Conservation (phyloP, 1,139 yeast genomes). For the Kodamaea suecica region DNA sequence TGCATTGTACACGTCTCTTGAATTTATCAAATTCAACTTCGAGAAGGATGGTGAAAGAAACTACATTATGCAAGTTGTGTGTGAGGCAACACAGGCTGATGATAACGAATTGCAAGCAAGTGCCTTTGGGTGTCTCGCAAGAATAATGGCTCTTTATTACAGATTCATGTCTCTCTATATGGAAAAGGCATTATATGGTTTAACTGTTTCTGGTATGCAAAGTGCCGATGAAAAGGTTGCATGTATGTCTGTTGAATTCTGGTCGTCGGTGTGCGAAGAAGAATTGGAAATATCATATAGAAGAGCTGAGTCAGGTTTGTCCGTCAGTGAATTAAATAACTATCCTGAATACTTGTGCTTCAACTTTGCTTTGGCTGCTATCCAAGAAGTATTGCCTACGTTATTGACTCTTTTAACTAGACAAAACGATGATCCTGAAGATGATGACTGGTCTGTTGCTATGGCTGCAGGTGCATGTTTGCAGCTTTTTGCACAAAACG, state of each 20-base stretch:
- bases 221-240: conserved; percentile 83
- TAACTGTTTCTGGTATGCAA: conserved; percentile 91
- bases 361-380: conserved; percentile 82
- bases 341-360: conserved; percentile 43
- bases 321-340: conserved; percentile 39
- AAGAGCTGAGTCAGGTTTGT: conserved; percentile 52
- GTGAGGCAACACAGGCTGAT: conserved; percentile 94
- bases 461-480: conserved; percentile 99
- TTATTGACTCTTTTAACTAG: conserved; percentile 73
- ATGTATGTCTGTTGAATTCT: conserved; percentile 97
- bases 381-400: conserved; percentile 84
- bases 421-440: conserved; percentile 89
- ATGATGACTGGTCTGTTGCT: conserved; percentile 95
- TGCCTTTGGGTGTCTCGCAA: conserved; percentile 93
- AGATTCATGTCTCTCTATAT: conserved; percentile 87
- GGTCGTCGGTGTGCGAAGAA: conserved; percentile 97
- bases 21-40: conserved; percentile 83
- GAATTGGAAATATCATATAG: conserved; percentile 79
- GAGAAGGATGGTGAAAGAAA: conserved; percentile 93
- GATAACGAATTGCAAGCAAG: conserved; percentile 84
- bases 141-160: conserved; percentile 88
- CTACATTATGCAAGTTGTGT: conserved; percentile 96
- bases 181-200: conserved; percentile 93
- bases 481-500: conserved; percentile 87
- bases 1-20: conserved; percentile 88